Evolutionary conservation across 2,329 filamentous ascomycete species (phyloP), one percentile per base, ranked within the genome.

Genomic region (Chrysosporium keratinophilum): DNA sequence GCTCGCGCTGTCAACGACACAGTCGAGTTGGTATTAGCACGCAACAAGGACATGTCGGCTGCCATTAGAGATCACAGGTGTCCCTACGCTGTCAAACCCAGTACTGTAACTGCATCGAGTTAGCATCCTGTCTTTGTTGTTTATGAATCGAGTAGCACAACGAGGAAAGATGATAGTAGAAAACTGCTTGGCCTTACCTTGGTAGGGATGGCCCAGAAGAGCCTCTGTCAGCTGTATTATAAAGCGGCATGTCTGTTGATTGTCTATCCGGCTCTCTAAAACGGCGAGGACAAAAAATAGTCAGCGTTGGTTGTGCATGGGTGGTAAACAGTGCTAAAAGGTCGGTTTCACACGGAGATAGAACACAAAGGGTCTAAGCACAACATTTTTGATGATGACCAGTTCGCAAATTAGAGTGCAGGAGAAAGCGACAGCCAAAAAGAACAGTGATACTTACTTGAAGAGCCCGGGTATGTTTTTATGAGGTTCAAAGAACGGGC

Each of bases 181-280:
- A 17, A 10, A 53, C 12, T 6, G n/a, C n/a, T 19, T 35, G 15
- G 23, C 7, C 45, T 35, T 54, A 49, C 52, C 52, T 54, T 44
- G 49, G 40, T 15, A 51, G 39, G 11, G 40, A 50, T 7, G 14
- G 35, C 45, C 43, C 28, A n/a, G 46, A 49, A 43, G 35, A 49
- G n/a, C 45, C 52, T 33, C 17, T 43, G 2, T 43, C n/a, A 39
- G 11, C 14, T 43, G n/a, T 37, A 43, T 41, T 46, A 35, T 31
- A 47, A 7, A 34, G 20, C 23, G 42, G 5, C 50, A 53, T 53
- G 40, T 33, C 33, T 33, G 34, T 20, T 39, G 7, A 31, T 17
- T 33, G 2, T 31, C 33, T 33, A 42, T 15, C 12, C 41, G 15
- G 12, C n/a, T 34, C 41, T 52, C 10, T 44, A 12, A 35, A 52